phyloP scores from a whole-genome alignment of 768 basidiomycete genomes.

The Rossbeevera mucosa region DNA sequence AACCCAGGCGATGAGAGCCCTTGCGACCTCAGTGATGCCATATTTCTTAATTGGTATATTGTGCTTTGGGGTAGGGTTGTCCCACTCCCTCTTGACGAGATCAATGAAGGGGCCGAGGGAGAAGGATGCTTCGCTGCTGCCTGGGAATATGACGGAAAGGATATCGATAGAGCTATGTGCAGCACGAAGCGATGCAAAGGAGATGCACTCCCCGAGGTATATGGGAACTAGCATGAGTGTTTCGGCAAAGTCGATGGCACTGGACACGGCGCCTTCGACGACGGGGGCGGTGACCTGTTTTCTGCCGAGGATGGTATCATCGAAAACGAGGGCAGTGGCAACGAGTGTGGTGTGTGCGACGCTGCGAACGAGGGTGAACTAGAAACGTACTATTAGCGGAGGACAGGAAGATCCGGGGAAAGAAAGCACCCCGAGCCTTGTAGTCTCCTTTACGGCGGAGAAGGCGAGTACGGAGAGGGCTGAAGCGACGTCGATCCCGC shows the following conservation, averaged over 20 bases:
- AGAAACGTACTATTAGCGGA: slow-evolving; percentile 2
- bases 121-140: slow-evolving; percentile 75
- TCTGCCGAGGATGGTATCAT: slow-evolving; percentile 65
- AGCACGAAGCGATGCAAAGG: slow-evolving; percentile 67
- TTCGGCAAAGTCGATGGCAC: slow-evolving; percentile 62
- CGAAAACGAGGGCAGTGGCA: slow-evolving; percentile 54
- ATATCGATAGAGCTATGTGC: slow-evolving; percentile 74
- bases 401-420: not conserved
- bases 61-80: slow-evolving; percentile 46
- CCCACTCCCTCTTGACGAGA: slow-evolving; percentile 78
- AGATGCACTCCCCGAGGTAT: slow-evolving; percentile 68
- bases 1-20: slow-evolving; percentile 75
- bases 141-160: slow-evolving; percentile 66
- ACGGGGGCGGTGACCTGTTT: slow-evolving; percentile 52
- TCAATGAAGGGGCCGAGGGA: slow-evolving; percentile 75
- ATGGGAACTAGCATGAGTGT: slow-evolving; percentile 71
- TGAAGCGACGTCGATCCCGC: slow-evolving; percentile 65
- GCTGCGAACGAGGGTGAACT: slow-evolving; percentile 69
- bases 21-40: slow-evolving; percentile 59
- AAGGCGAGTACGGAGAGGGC: slow-evolving; percentile 62
- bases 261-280: slow-evolving; percentile 54
- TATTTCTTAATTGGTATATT: slow-evolving; percentile 56
- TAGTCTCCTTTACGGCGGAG: slow-evolving; percentile 59
- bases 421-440: slow-evolving; percentile 62
- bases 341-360: slow-evolving; percentile 57